phyloP scores from a whole-genome alignment of 140 eudicot genomes.

The Cichorium intybus region DNA sequence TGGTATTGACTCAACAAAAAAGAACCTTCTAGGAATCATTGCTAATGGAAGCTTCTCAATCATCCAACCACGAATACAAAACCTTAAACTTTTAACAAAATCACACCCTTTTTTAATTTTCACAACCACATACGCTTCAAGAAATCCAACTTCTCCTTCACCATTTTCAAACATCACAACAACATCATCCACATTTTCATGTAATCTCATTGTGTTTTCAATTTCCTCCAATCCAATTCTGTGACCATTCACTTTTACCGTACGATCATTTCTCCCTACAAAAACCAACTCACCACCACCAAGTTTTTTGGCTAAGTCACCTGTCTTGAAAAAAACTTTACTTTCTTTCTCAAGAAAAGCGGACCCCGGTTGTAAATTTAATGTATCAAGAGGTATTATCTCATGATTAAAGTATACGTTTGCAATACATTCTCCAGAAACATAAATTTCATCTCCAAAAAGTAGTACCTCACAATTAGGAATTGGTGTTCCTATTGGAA shows the following conservation, averaged over 20 bases:
- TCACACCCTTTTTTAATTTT: constrained; percentile 29
- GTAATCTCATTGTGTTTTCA: constrained; percentile 56
- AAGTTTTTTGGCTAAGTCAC: constrained; percentile 79
- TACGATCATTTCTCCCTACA: constrained; percentile 83
- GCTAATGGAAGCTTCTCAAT: constrained; percentile 54
- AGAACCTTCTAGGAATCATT: constrained; percentile 65
- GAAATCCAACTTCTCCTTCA: constrained; percentile 41
- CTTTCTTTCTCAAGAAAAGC: constrained; percentile 26
- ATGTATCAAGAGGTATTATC: constrained; percentile 33
- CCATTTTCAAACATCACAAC: constrained; percentile 51
- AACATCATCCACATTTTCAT: constrained; percentile 67
- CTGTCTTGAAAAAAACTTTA: constrained; percentile 57
- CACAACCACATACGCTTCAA: constrained; percentile 60
- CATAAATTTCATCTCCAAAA: constrained; percentile 65
- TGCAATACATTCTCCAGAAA: constrained; percentile 70
- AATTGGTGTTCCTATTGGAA: constrained; percentile 85
- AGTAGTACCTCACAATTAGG: constrained; percentile 62
- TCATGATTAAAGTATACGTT: constrained; percentile 57
- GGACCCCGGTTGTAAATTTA: constrained; percentile 33
- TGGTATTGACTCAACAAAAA: constrained; percentile 53
- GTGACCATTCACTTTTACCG: constrained; percentile 74
- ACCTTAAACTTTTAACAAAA: constrained; percentile 26
- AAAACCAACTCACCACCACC: constrained; percentile 68
- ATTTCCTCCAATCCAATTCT: constrained; percentile 87
- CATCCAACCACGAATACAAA: constrained; percentile 64